Evolutionary conservation across 2,329 filamentous ascomycete genomes (phyloP).

Genomic region (Neofusicoccum cordaticola): DNA sequence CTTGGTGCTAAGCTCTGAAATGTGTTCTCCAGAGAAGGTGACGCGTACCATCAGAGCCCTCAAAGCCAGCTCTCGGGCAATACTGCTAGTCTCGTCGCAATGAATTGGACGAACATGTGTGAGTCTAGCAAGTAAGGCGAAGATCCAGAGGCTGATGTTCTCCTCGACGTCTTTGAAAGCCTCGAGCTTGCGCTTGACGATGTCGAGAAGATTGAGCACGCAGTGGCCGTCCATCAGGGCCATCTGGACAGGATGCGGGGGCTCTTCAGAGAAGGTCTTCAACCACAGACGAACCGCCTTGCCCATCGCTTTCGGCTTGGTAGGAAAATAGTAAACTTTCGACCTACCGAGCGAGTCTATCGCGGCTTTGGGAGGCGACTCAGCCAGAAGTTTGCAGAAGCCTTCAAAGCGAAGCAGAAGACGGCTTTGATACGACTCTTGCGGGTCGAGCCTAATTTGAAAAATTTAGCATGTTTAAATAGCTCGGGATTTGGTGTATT

Average conservation of each 20-base stretch:
- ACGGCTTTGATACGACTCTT: constrained; percentile 49
- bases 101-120: constrained; percentile 52
- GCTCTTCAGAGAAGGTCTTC: constrained; percentile 25
- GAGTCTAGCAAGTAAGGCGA: constrained; percentile 74
- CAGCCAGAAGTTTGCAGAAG: not conserved
- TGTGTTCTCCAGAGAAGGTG: constrained; percentile 37
- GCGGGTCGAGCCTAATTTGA: constrained; percentile 30
- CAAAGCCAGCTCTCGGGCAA: constrained; percentile 73
- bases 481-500: not conserved
- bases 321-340: not conserved
- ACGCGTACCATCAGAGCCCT: constrained; percentile 63
- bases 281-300: constrained; percentile 22
- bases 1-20: constrained; percentile 29
- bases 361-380: not conserved
- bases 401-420: constrained; percentile 36
- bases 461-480: not conserved
- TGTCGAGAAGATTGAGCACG: constrained; percentile 63
- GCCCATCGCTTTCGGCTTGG: constrained; percentile 33
- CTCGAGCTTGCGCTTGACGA: constrained; percentile 61
- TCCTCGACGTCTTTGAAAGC: constrained; percentile 59
- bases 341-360: constrained; percentile 13
- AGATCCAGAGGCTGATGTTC: constrained; percentile 77
- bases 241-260: constrained; percentile 50
- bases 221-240: constrained; percentile 60
- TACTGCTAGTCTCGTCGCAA: constrained; percentile 41